Percentiles rank a stretch among this genome's conserved stretches.
Conservation (phyloP, 371 early-diverging fungal genomes). For the Mucor saturninus region DNA sequence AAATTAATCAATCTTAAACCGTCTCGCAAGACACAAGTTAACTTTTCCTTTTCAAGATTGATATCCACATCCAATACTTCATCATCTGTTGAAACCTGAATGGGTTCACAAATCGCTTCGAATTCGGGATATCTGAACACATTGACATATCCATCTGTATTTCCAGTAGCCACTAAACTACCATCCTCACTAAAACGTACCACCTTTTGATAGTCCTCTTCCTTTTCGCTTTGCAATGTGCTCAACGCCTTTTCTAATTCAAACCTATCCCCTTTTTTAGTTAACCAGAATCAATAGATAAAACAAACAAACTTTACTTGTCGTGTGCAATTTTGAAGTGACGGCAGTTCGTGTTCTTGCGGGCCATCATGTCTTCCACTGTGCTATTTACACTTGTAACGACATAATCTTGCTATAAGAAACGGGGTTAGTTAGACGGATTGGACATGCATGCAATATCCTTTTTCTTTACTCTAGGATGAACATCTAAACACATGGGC, state of each 20-base stretch:
- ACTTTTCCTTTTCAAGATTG: constrained; percentile 52
- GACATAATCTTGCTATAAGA: constrained; percentile 41
- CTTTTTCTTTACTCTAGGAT: constrained; percentile 56
- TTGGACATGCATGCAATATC: no score
- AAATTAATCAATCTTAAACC: constrained; percentile 56
- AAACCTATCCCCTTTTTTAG: constrained; percentile 5
- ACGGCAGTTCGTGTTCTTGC: constrained; percentile 67
- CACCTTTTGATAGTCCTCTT: constrained; percentile 49
- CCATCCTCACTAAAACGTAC: constrained; percentile 62
- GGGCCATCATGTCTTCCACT: constrained; percentile 51
- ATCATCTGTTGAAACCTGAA: constrained; percentile 30
- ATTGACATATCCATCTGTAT: constrained; percentile 68
- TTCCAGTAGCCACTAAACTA: constrained; percentile 63
- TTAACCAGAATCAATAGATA: not conserved
- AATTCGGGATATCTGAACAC: constrained; percentile 61
- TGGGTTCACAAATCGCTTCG: constrained; percentile 13
- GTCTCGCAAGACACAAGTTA: constrained; percentile 52
- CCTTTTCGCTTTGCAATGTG: constrained; percentile 49
- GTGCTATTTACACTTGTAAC: constrained; percentile 66
- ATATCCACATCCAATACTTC: constrained; percentile 73
- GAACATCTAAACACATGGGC: constrained; percentile 71
- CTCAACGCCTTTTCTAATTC: constrained; percentile 32
- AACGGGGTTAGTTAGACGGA: not conserved
- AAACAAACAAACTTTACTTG: constrained; percentile 20
- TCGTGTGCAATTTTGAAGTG: constrained; percentile 53